Conservation (phyloP, 2,329 filamentous ascomycete genomes). For the Fonsecaea pedrosoi region DNA sequence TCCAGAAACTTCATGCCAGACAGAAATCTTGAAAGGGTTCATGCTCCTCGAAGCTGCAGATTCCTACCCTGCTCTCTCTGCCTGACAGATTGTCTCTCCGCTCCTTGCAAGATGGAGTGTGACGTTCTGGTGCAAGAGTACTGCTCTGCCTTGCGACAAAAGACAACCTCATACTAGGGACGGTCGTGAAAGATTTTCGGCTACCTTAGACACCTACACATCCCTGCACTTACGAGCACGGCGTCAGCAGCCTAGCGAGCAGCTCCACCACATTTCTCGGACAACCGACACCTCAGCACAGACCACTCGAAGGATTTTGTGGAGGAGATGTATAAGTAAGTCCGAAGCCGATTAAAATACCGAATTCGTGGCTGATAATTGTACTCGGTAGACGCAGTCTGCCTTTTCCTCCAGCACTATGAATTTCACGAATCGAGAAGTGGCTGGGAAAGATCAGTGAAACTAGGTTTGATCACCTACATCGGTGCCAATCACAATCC, state of each 20-base stretch:
- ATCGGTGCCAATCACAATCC: neutral
- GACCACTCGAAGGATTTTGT: neutral
- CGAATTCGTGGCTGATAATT: neutral
- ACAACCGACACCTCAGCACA: neutral
- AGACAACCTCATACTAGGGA: neutral
- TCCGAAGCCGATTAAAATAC: neutral
- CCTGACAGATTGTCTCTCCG: neutral
- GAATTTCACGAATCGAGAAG: neutral
- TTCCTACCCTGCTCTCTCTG: neutral
- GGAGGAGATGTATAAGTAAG: neutral
- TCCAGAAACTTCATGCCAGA: neutral
- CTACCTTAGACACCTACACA: neutral
- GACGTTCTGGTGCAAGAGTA: neutral
- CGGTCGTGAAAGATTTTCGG: neutral
- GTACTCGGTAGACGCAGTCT: neutral
- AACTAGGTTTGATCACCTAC: neutral
- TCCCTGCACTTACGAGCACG: neutral
- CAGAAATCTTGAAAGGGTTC: neutral
- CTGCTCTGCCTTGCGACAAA: neutral
- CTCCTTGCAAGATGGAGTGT: neutral
- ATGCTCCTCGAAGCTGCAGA: neutral
- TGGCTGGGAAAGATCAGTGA: neutral
- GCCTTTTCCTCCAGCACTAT: neutral
- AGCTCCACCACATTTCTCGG: neutral
- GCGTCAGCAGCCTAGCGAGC: neutral